Evolutionary conservation across 2,329 filamentous ascomycete species (phyloP).

Genomic region (Aspergillus unguis): DNA sequence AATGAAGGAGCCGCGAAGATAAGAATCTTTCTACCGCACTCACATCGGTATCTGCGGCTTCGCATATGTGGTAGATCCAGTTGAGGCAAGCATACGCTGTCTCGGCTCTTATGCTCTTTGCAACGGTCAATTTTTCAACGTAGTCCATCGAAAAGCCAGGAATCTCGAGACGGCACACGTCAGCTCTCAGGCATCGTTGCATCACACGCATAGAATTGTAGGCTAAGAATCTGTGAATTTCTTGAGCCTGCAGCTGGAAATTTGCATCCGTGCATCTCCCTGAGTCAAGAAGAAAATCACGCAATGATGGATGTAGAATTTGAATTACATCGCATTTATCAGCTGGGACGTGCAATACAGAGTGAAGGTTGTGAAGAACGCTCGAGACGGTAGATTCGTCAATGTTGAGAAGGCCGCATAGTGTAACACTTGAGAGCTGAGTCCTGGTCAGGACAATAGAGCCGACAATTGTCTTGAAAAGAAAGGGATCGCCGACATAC

Average conservation of each 20-base stretch:
- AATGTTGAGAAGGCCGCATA: background rate
- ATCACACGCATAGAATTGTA: constrained; percentile 23
- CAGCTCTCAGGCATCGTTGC: constrained; percentile 6
- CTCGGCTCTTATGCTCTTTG: constrained; percentile 13
- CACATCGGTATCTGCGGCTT: constrained; percentile 8
- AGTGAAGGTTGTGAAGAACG: background rate
- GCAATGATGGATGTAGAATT: constrained; percentile 8
- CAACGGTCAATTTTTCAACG: background rate
- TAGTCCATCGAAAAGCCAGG: constrained; percentile 6
- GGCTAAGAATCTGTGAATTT: constrained; percentile 26
- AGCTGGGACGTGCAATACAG: background rate
- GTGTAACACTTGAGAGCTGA: constrained; percentile 16
- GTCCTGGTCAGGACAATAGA: constrained; percentile 21
- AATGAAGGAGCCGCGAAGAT: constrained; percentile 22
- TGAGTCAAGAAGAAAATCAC: constrained; percentile 8
- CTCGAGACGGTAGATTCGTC: background rate
- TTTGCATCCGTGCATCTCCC: background rate
- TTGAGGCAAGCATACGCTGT: constrained; percentile 28
- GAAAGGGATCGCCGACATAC: no score
- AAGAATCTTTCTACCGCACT: constrained; percentile 15
- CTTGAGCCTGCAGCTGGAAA: background rate
- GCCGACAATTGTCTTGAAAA: constrained; percentile 14
- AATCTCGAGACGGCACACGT: constrained; percentile 16
- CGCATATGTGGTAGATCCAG: constrained; percentile 27
- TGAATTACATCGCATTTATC: background rate